Evolutionary conservation across 2,329 filamentous ascomycete genomes (phyloP), one percentile per base, ranked within the genome.

Genomic region (Ilyonectria robusta): DNA sequence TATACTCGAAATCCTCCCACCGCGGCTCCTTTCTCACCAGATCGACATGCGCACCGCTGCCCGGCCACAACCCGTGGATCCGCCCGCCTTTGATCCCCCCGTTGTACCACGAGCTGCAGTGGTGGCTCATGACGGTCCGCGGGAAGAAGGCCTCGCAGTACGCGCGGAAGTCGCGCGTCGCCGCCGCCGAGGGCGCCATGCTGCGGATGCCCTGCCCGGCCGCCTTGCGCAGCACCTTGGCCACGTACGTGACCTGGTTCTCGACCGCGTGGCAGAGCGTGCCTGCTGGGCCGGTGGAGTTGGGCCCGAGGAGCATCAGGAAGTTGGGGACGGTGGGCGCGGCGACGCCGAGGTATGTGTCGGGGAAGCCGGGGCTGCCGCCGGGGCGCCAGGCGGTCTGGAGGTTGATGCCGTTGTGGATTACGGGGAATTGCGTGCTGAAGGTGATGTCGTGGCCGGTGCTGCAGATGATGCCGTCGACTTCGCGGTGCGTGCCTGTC

Each of bases 21-120:
- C 60, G 23, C 1, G 60, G 60, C 21, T 63, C 60, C 23, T 46
- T 51, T 7, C 53, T 31, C 4, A 46, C 60, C 13, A 48, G 44
- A 7, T 51, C 40, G 6, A 58, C 53, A n/a, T 62, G 59, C 23
- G 59, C 59, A 8, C 51, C 59, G 44, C 59, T 62, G 2, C 59
- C 59, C 6, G 59, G 59, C 59, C 59, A 62, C 17, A 62, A 17
- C 29, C 59, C 59, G 44, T 62, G 59, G 11, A 62, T n/a, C 17
- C 53, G 31, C 15, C 42, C 51, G 6, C 51, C 59, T 17, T 40
- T 33, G 21, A 56, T 42, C 10, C 59, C 51, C 4, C 59, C 59
- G 31, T 62, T 62, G 31, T 62, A 62, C 59, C 59, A 62, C 11
- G 59, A 62, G 17, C 59, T 62, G 23, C 59, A 62, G 11, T 50